Conservation (phyloP, 169 alveolate genomes). For the Theileria annulata region DNA sequence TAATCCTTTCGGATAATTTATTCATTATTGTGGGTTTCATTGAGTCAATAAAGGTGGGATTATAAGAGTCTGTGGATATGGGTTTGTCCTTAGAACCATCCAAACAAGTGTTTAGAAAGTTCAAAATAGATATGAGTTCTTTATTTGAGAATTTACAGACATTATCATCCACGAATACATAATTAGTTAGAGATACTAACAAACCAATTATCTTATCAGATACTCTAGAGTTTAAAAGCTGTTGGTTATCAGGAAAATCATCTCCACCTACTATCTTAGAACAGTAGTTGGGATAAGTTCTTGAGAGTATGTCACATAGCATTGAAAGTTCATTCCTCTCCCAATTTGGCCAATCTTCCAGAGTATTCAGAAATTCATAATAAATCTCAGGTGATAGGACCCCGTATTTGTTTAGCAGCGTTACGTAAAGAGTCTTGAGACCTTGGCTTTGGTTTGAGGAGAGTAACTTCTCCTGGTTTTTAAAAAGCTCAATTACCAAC, state of each 20-base stretch:
- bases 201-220: background rate
- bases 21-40: background rate
- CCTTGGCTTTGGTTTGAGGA: background rate
- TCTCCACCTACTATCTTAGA: background rate
- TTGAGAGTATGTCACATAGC: constrained; percentile 32
- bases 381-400: constrained; percentile 1
- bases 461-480: background rate
- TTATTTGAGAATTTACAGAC: constrained; percentile 4
- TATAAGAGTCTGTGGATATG: background rate
- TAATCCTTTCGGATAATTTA: background rate
- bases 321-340: constrained; percentile 36
- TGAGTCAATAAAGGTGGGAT: background rate
- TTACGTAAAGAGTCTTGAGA: constrained; percentile 20
- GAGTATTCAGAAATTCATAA: background rate
- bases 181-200: background rate
- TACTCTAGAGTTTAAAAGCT: background rate
- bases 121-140: constrained; percentile 5
- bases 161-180: background rate
- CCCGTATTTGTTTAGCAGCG: constrained; percentile 19
- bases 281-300: background rate
- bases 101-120: background rate
- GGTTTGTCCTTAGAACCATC: background rate
- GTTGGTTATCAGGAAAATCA: background rate
- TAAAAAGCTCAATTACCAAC: background rate
- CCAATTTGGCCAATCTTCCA: constrained; percentile 14